Conservation (phyloP, 495 filamentous ascomycete genomes). For the Friedmanniomyces simplex region DNA sequence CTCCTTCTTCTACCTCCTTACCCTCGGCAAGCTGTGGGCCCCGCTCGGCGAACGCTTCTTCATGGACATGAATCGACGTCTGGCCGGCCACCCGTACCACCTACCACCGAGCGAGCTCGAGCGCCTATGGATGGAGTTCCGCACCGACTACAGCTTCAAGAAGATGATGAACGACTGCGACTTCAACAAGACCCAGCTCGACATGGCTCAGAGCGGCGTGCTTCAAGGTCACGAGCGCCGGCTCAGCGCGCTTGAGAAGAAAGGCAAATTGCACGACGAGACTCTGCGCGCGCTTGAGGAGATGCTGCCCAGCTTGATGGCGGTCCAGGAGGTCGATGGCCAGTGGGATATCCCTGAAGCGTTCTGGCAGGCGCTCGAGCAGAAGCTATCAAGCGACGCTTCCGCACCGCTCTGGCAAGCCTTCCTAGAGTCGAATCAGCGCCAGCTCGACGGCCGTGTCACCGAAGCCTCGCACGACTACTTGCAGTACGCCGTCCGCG, state of each 20-base stretch:
- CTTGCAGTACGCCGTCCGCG: neutral
- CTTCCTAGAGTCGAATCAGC: constrained; percentile 4
- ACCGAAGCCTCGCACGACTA: neutral
- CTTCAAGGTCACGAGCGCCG: neutral
- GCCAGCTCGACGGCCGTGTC: neutral
- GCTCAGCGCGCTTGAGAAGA: neutral
- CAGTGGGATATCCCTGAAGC: constrained; percentile 38
- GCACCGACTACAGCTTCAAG: neutral
- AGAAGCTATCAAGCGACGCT: constrained; percentile 25
- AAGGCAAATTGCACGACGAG: constrained; percentile 16
- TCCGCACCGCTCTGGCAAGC: constrained; percentile 17
- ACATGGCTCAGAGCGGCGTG: constrained; percentile 25
- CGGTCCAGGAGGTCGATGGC: constrained; percentile 36
- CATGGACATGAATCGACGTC: neutral
- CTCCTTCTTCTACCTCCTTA: neutral
- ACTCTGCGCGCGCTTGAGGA: constrained; percentile 24
- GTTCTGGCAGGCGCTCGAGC: constrained; percentile 45
- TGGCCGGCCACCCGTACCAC: neutral
- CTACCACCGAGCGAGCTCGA: constrained; percentile 1
- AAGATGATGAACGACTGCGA: neutral
- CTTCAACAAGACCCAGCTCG: constrained; percentile 8
- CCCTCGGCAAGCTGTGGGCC: neutral
- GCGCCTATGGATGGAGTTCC: constrained; percentile 1
- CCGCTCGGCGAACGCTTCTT: neutral
- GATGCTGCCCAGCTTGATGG: constrained; percentile 29